Evolutionary conservation across 1,284 basidiomycete genomes (phyloP).

Genomic region (Tremellales sp.): DNA sequence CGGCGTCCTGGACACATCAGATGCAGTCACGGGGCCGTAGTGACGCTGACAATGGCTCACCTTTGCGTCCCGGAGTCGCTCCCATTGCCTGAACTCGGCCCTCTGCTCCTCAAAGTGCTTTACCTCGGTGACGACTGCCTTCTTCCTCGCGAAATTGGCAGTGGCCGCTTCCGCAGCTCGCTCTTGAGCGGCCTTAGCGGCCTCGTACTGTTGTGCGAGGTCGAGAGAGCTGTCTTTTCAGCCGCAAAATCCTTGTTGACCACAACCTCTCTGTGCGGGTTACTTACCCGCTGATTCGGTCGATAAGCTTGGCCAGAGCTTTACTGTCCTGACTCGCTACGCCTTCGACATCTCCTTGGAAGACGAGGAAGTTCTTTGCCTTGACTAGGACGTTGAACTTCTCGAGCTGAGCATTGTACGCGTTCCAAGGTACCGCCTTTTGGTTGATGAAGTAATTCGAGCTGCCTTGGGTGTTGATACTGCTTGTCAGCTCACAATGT

Average conservation of each 20-base stretch:
- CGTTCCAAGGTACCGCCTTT: slow-evolving; percentile 71
- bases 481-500: slow-evolving; percentile 48
- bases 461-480: slow-evolving; percentile 76
- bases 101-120: slow-evolving; percentile 98
- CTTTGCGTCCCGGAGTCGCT: slow-evolving; percentile 66
- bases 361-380: slow-evolving; percentile 99
- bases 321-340: slow-evolving; percentile 92
- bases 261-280: too few species aligned
- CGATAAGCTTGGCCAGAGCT: slow-evolving; percentile 84
- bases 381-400: slow-evolving; percentile 95
- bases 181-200: slow-evolving; percentile 79
- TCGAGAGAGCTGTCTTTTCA: slow-evolving; percentile 69
- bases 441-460: slow-evolving; percentile 85
- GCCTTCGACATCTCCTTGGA: slow-evolving; percentile 97
- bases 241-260: not conserved
- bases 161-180: slow-evolving; percentile 89
- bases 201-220: slow-evolving; percentile 82
- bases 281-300: slow-evolving; percentile 80
- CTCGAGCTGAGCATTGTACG: slow-evolving; percentile 79
- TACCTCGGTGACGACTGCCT: slow-evolving; percentile 90
- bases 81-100: slow-evolving; percentile 84
- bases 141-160: slow-evolving; percentile 86
- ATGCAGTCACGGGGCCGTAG: too few species aligned
- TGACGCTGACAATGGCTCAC: slow-evolving; percentile 51
- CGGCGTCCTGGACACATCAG: slow-evolving; percentile 60